Conservation (phyloP, 148 eudicot species). For the Rhododendron vialii region DNA sequence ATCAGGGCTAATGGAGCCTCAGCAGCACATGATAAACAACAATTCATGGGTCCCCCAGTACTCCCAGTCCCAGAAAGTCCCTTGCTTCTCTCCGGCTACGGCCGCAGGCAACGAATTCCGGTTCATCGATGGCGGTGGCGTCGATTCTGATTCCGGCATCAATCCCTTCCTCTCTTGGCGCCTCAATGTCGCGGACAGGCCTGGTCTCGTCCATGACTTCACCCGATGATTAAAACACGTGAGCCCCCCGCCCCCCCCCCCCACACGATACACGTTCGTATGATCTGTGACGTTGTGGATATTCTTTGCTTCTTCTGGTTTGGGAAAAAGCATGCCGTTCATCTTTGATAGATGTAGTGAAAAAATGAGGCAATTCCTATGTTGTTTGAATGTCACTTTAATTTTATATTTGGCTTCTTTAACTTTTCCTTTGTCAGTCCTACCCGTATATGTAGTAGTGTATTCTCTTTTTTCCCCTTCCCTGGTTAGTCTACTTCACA, state of each 20-base stretch:
- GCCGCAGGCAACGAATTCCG: slow-evolving; percentile 50
- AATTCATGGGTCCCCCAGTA: slow-evolving; percentile 47
- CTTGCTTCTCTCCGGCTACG: slow-evolving; percentile 38
- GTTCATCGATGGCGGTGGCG: slow-evolving; percentile 47
- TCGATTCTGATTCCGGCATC: slow-evolving; percentile 28
- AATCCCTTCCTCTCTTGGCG: slow-evolving; percentile 64
- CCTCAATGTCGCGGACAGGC: slow-evolving; percentile 56
- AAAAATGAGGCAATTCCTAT: neutral
- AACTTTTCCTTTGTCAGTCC: neutral
- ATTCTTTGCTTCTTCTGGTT: neutral
- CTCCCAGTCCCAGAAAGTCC: slow-evolving; percentile 38
- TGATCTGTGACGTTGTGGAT: neutral
- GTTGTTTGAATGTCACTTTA: neutral
- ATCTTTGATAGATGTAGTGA: neutral
- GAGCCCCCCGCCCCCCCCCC: too few relatives aligned
- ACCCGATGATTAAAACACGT: slow-evolving; percentile 29
- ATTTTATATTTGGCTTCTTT: neutral
- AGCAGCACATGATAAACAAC: slow-evolving; percentile 28
- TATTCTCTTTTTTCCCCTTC: neutral
- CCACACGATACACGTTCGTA: neutral
- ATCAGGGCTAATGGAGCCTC: slow-evolving; percentile 31
- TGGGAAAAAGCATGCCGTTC: neutral
- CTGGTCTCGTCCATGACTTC: slow-evolving; percentile 65
- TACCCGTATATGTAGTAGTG: neutral
- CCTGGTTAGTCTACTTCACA: neutral